Evolutionary conservation across 768 basidiomycete species (phyloP).

Genomic region (Pleurotus ostreatus): DNA sequence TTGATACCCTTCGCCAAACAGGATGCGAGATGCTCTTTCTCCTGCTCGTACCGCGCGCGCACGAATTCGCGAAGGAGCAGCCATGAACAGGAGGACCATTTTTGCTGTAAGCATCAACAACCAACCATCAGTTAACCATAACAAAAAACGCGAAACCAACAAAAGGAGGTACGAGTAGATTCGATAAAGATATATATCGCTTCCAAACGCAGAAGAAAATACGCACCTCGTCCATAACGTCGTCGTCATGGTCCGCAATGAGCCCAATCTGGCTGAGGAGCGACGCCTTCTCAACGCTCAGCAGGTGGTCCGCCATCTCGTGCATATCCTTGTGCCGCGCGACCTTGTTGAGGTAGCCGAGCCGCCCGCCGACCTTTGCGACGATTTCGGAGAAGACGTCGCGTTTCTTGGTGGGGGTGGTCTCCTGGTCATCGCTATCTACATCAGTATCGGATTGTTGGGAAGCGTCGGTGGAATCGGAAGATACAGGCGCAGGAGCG

Average conservation of each 20-base stretch:
- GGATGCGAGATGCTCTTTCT: constrained; percentile 35
- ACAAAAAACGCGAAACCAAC: too few relatives aligned
- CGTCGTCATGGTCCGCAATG: constrained; percentile 80
- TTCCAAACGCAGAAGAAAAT: neutral
- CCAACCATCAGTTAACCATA: neutral
- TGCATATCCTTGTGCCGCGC: constrained; percentile 60
- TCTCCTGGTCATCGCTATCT: too few relatives aligned
- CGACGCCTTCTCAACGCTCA: constrained; percentile 77
- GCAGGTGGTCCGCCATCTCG: constrained; percentile 57
- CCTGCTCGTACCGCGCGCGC: constrained; percentile 48
- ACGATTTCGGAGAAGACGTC: constrained; percentile 36
- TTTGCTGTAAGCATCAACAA: constrained; percentile 43
- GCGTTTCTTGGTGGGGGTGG: neutral
- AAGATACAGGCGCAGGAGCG: too few relatives aligned
- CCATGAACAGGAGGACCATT: constrained; percentile 83
- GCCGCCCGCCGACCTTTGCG: constrained; percentile 69
- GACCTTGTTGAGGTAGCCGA: constrained; percentile 71
- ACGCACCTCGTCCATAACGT: constrained; percentile 84
- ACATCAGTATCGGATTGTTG: too few relatives aligned
- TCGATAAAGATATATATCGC: neutral
- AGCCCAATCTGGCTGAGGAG: constrained; percentile 72
- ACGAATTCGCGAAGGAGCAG: constrained; percentile 73
- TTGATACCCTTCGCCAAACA: constrained; percentile 30
- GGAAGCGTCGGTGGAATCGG: too few relatives aligned
- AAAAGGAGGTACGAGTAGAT: too few relatives aligned